Conservation (phyloP, 345 rosid genomes). For the Bruguiera parviflora region DNA sequence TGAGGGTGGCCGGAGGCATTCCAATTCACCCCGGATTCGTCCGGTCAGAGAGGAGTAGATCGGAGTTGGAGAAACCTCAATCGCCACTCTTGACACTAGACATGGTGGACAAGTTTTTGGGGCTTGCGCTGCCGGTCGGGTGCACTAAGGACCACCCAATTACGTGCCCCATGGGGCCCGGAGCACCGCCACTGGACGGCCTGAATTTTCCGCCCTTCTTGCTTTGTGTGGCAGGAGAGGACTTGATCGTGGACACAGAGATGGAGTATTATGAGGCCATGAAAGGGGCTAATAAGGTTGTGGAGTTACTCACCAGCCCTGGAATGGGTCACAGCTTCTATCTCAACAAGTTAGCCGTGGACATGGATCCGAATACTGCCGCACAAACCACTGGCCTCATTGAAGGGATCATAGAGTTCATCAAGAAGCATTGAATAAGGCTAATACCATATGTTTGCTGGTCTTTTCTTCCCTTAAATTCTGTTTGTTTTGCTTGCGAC, state of each 20-base stretch:
- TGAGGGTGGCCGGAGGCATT: conserved; percentile 28
- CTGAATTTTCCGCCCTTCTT: conserved; percentile 49
- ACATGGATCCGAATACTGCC: conserved; percentile 40
- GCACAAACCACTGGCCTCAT: conserved; percentile 32
- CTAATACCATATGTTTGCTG: background rate
- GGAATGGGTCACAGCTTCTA: conserved; percentile 66
- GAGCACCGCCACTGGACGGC: conserved; percentile 30
- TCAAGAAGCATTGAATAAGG: conserved; percentile 25
- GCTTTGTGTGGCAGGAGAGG: conserved; percentile 47
- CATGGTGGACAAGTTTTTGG: conserved; percentile 59
- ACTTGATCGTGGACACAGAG: conserved; percentile 48
- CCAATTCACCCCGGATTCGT: conserved; percentile 36
- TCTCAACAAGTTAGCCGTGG: conserved; percentile 49
- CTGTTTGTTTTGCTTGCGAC: no score
- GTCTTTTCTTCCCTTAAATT: no score
- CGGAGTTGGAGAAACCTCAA: conserved; percentile 56
- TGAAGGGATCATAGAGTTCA: conserved; percentile 36
- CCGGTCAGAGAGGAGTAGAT: conserved; percentile 49
- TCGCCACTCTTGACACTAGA: conserved; percentile 53
- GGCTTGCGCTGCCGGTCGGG: conserved; percentile 42
- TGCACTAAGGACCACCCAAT: conserved; percentile 49
- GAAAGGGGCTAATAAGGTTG: conserved; percentile 45
- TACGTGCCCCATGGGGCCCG: conserved; percentile 61
- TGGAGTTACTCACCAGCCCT: conserved; percentile 39
- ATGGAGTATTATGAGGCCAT: conserved; percentile 56